phyloP scores from a whole-genome alignment of 2,329 filamentous ascomycete species.

The Fusarium continuum region DNA sequence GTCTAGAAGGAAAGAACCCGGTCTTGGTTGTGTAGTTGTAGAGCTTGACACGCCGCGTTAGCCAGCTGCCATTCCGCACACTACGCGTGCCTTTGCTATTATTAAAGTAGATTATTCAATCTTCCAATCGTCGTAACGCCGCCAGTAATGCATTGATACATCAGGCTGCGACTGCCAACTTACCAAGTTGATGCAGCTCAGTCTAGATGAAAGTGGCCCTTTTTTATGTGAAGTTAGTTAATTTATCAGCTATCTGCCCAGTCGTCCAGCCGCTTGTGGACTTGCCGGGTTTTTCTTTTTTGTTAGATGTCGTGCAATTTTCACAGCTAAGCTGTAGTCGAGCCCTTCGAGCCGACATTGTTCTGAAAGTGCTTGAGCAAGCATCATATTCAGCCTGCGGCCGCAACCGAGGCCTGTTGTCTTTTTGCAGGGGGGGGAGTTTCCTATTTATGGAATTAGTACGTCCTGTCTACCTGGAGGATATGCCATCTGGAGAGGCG shows the following conservation, averaged over 20 bases:
- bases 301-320: constrained; percentile 9
- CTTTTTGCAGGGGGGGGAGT: constrained; percentile 53
- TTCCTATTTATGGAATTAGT: constrained; percentile 48
- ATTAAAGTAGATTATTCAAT: constrained; percentile 39
- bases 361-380: constrained; percentile 4
- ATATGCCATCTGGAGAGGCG: constrained; percentile 6
- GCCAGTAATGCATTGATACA: constrained; percentile 20
- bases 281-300: constrained; percentile 21
- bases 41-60: neutral
- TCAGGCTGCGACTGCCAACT: constrained; percentile 24
- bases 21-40: constrained; percentile 1
- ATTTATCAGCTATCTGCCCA: constrained; percentile 14
- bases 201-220: constrained; percentile 8
- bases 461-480: constrained; percentile 12
- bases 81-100: constrained; percentile 23
- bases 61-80: constrained; percentile 7
- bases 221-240: constrained; percentile 30
- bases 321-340: constrained; percentile 3
- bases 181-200: constrained; percentile 29
- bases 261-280: constrained; percentile 23
- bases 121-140: constrained; percentile 26
- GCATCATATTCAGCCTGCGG: constrained; percentile 49
- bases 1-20: neutral
- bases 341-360: constrained; percentile 17
- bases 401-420: constrained; percentile 54